Evolutionary conservation across 768 basidiomycete species (phyloP).

Genomic region (Lactarius tabidus): DNA sequence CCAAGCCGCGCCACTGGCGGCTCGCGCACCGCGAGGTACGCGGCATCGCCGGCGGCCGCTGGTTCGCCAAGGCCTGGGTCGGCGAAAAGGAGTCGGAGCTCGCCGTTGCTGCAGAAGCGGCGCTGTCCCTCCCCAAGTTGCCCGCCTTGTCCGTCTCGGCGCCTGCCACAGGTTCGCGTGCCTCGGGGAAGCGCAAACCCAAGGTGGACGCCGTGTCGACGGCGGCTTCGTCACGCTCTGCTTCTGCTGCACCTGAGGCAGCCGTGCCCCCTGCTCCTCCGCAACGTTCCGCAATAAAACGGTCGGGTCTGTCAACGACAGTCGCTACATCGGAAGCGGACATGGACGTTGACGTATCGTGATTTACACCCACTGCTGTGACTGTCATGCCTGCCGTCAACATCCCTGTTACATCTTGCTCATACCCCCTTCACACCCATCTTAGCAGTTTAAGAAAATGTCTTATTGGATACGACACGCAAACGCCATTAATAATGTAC

Average conservation of each 20-base stretch:
- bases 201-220: conserved; percentile 25
- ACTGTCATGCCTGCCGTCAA: neutral
- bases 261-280: conserved; percentile 2
- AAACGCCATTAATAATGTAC: conserved; percentile 15
- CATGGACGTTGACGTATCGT: conserved; percentile 22
- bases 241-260: conserved; percentile 21
- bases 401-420: neutral
- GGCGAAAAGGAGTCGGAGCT: conserved; percentile 76
- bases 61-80: conserved; percentile 80
- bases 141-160: conserved; percentile 22
- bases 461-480: conserved; percentile 16
- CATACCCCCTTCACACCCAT: conserved; percentile 6
- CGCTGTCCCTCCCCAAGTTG: conserved; percentile 22
- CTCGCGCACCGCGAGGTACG: conserved; percentile 71
- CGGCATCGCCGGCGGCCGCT: conserved; percentile 79
- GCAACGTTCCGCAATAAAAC: conserved; percentile 21
- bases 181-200: conserved; percentile 20
- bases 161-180: neutral
- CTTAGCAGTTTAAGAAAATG: conserved; percentile 6
- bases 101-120: conserved; percentile 30
- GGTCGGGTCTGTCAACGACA: conserved; percentile 23
- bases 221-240: conserved; percentile 26
- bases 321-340: conserved; percentile 22
- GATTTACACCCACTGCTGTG: neutral
- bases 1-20: conserved; percentile 68